Percentiles rank a stretch among this genome's conserved stretches.
phyloP scores from a whole-genome alignment of 2,329 filamentous ascomycete species.

The Rhynchosporium secalis region DNA sequence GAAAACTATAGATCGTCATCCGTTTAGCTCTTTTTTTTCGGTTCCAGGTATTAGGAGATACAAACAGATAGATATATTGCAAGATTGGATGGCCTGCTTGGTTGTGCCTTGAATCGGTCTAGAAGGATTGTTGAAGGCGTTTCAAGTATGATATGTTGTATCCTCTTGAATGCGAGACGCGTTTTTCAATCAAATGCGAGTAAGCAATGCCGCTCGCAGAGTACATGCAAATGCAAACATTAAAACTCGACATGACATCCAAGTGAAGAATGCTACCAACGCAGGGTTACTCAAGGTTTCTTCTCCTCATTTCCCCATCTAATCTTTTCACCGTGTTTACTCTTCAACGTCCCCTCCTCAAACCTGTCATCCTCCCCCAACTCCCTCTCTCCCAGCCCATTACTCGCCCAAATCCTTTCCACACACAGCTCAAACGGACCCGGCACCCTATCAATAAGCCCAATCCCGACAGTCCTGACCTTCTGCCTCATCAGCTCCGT shows the following conservation, averaged over 20 bases:
- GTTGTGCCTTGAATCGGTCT: not conserved
- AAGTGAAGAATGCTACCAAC: not conserved
- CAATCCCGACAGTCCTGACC: slow-evolving; percentile 81
- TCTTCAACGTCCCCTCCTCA: slow-evolving; percentile 44
- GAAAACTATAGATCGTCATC: slow-evolving; percentile 11
- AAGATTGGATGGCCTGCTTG: not conserved
- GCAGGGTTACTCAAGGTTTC: not conserved
- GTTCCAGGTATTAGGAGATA: not conserved
- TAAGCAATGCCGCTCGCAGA: no score
- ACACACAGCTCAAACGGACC: slow-evolving; percentile 87
- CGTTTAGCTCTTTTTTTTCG: not conserved
- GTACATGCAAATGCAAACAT: not conserved
- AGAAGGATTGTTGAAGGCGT: not conserved
- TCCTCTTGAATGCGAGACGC: not conserved
- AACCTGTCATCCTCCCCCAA: slow-evolving; percentile 34
- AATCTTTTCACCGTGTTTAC: slow-evolving; percentile 47
- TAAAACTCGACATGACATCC: not conserved
- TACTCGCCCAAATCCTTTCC: slow-evolving; percentile 88
- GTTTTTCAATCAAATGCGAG: not conserved
- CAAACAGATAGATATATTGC: not conserved
- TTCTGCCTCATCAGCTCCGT: slow-evolving; percentile 84
- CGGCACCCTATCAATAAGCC: slow-evolving; percentile 83
- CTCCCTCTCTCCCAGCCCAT: slow-evolving; percentile 43
- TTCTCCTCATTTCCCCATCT: slow-evolving; percentile 43
- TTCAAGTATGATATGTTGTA: not conserved